Base-by-base conservation (phyloP, 2,329 filamentous ascomycete genomes). In the Calonectria pauciramosa region DNA sequence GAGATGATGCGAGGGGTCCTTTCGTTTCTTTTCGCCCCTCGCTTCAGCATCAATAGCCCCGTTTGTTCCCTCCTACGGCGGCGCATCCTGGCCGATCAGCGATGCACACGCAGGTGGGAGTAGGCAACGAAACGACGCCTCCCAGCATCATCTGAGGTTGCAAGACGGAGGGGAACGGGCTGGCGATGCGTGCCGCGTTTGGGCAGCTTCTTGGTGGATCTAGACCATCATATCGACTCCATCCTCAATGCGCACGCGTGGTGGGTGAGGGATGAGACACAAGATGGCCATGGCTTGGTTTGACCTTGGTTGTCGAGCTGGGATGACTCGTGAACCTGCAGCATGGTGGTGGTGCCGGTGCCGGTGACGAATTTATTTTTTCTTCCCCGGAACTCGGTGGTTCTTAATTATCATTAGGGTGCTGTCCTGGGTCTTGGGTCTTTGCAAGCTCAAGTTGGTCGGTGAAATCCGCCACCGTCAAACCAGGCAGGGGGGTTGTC, bases 1-100 rank as follows among this genome's bases (percentile, higher is more conserved):
- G 67, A 73, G 68, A 70, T 66, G 71, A 51, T 66, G 60, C 60
- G 60, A 71, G 68, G 68, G 68, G 68, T 34, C 18, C 36, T 66
- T 51, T 70, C 67, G 60, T 67, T 73, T 67, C 60, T 70, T 70
- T 73, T 70, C 32, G 67, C 67, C 60, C 67, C 60, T 73, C 56
- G 65, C 66, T 69, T 65, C n/a, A 65, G 38, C 65, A 30, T 69
- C 38, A 32, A 69, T 38, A 68, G 70, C 65, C 70, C 65, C 64
- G 54, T 72, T 63, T 60, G 54, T 49, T 63, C 54, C 64, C 70
- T 64, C 54, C 51, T 23, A 16, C 28, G 41, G 26, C 20, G 60
- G 26, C 28, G 65, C 44, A 68, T 72, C 54, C 70, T 30, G 28
- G 70, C 32, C 54, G 70, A 68, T 68, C 64, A 51, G 64, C 56